Conservation (phyloP, 495 filamentous ascomycete species). For the Neurospora intermedia region DNA sequence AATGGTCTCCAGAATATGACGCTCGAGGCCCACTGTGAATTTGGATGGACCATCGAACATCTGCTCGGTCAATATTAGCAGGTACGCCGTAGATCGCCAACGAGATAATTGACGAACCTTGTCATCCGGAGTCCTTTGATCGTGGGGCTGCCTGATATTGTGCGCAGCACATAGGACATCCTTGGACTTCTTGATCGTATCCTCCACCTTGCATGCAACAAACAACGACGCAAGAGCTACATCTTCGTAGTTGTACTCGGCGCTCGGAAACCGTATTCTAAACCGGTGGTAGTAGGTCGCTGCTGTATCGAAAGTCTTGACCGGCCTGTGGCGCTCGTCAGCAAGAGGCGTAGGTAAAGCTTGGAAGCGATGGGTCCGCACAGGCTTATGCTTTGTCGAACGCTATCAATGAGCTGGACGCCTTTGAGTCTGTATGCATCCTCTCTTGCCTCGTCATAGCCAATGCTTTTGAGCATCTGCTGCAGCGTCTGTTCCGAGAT, state of each 20-base stretch:
- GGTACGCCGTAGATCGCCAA: not conserved
- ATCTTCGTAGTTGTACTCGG: constrained; percentile 59
- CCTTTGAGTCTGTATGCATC: constrained; percentile 63
- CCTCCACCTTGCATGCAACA: constrained; percentile 91
- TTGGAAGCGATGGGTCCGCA: constrained; percentile 29
- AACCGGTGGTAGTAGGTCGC: constrained; percentile 83
- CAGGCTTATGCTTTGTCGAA: constrained; percentile 61
- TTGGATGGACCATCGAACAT: constrained; percentile 66
- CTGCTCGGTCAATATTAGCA: constrained; percentile 30
- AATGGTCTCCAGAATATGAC: constrained; percentile 86
- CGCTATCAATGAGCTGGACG: constrained; percentile 70
- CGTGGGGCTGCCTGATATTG: constrained; percentile 66
- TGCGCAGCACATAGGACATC: constrained; percentile 87
- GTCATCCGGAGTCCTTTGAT: constrained; percentile 74
- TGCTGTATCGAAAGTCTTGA: constrained; percentile 77
- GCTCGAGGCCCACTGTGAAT: constrained; percentile 75
- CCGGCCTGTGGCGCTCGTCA: constrained; percentile 41
- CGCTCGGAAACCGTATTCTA: constrained; percentile 64
- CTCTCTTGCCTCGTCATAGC: constrained; percentile 40
- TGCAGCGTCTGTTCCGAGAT: constrained; percentile 27
- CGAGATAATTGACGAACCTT: constrained; percentile 39
- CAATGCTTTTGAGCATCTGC: constrained; percentile 26
- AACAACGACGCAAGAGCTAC: constrained; percentile 81
- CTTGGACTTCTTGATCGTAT: constrained; percentile 90
- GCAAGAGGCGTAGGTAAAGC: not conserved